phyloP scores from a whole-genome alignment of 2,329 filamentous ascomycete species.

The Neofusicoccum cordaticola region DNA sequence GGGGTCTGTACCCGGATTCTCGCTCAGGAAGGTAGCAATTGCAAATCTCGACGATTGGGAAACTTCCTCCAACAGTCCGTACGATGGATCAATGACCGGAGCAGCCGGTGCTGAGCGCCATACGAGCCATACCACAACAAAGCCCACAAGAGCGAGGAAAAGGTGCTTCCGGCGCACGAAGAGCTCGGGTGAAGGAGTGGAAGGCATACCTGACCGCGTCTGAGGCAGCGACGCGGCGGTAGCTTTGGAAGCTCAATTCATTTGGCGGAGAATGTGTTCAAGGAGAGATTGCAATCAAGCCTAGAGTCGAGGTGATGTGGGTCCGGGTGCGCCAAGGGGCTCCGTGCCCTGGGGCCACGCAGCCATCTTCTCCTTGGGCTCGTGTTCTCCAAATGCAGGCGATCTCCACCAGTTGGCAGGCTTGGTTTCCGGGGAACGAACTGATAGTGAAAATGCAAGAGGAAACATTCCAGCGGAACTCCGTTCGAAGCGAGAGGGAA shows the following conservation, averaged over 20 bases:
- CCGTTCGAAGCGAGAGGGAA: neutral
- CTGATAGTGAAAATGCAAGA: neutral
- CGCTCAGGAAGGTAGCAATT: conserved; percentile 41
- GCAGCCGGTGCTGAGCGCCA: neutral
- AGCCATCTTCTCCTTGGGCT: neutral
- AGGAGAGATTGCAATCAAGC: conserved; percentile 1
- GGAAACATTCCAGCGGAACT: neutral
- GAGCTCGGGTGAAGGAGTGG: neutral
- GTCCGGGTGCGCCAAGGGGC: neutral
- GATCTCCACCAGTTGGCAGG: neutral
- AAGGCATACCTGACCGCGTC: conserved; percentile 1
- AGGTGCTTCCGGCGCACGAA: neutral
- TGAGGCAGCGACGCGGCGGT: neutral
- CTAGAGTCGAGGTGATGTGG: neutral
- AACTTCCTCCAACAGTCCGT: conserved; percentile 10
- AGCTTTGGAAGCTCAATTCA: neutral
- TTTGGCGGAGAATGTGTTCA: neutral
- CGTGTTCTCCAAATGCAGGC: neutral
- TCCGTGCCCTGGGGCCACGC: neutral
- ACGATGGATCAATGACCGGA: conserved; percentile 3
- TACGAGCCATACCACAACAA: neutral
- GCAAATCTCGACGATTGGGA: conserved; percentile 23
- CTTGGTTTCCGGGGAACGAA: neutral
- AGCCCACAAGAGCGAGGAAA: neutral
- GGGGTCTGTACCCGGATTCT: conserved; percentile 22